These are phyloP conservation scores for Coprinopsis marcescibilis DNA, from an alignment of 768 basidiomycete species.

Conservation along the genomic window DNA sequence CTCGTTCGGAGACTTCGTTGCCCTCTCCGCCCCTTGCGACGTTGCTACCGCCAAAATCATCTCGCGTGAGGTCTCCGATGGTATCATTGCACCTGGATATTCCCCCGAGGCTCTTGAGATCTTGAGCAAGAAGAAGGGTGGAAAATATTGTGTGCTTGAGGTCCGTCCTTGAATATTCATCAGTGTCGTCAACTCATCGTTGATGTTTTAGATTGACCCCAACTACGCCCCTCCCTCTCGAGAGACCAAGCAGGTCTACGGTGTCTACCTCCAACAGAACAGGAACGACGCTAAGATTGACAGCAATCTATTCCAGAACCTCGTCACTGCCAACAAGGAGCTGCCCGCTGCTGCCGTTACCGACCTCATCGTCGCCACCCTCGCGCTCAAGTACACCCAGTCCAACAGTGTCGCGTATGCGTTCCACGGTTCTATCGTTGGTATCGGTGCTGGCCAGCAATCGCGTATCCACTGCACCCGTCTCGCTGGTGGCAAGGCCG, in stretches of 20 bases:
- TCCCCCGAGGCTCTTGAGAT: slow-evolving; percentile 82
- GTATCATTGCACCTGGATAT: slow-evolving; percentile 95
- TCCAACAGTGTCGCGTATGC: slow-evolving; percentile 99
- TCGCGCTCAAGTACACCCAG: slow-evolving; percentile 97
- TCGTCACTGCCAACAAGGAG: slow-evolving; percentile 89
- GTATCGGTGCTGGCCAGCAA: slow-evolving; percentile 96
- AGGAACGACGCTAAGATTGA: slow-evolving; percentile 90
- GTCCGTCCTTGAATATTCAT: slow-evolving; percentile 33
- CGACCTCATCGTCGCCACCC: slow-evolving; percentile 95
- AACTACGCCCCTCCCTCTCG: slow-evolving; percentile 68
- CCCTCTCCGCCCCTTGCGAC: slow-evolving; percentile 88
- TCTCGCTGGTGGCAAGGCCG: slow-evolving; percentile 95
- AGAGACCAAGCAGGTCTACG: slow-evolving; percentile 96
- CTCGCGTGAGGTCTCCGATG: slow-evolving; percentile 98
- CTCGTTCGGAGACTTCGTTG: slow-evolving; percentile 98
- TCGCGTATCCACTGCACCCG: slow-evolving; percentile 99
- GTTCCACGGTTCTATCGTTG: slow-evolving; percentile 85
- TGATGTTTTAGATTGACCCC: slow-evolving; percentile 71
- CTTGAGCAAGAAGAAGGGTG: slow-evolving; percentile 92
- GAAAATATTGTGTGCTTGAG: slow-evolving; percentile 97
- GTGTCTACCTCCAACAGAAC: slow-evolving; percentile 82
- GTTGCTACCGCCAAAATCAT: slow-evolving; percentile 93
- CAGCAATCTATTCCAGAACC: slow-evolving; percentile 70
- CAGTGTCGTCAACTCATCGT: not conserved
- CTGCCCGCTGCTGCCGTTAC: slow-evolving; percentile 70